Conservation (phyloP, 495 filamentous ascomycete genomes). For the Xylaria venustula region DNA sequence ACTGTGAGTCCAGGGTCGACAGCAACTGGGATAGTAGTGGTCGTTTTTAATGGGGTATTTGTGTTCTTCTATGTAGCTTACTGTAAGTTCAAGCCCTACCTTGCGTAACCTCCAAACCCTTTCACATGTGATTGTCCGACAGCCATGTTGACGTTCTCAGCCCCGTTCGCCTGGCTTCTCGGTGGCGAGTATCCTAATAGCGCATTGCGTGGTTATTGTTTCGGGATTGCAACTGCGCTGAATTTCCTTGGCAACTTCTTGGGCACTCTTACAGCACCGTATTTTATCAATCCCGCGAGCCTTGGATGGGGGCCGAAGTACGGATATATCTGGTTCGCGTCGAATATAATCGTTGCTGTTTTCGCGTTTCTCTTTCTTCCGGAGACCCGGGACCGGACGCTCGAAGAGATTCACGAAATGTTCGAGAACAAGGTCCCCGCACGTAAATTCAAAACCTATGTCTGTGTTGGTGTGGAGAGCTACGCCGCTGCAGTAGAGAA, state of each 20-base stretch:
- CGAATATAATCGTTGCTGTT: slow-evolving; percentile 36
- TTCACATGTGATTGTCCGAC: too few relatives aligned
- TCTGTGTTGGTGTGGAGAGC: slow-evolving; percentile 21
- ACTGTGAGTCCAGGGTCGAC: slow-evolving; percentile 41
- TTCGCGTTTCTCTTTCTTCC: slow-evolving; percentile 50
- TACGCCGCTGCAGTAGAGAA: slow-evolving; percentile 8
- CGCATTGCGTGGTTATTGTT: slow-evolving; percentile 46
- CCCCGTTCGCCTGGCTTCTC: slow-evolving; percentile 52
- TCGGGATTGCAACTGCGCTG: slow-evolving; percentile 44
- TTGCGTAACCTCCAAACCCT: neutral
- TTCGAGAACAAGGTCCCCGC: slow-evolving; percentile 50
- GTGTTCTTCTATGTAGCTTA: slow-evolving; percentile 43
- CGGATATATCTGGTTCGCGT: slow-evolving; percentile 37
- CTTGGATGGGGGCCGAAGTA: slow-evolving; percentile 44
- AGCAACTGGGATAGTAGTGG: slow-evolving; percentile 42
- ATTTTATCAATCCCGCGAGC: slow-evolving; percentile 56
- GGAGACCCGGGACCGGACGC: slow-evolving; percentile 51
- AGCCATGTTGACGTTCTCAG: slow-evolving; percentile 2
- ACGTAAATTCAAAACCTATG: slow-evolving; percentile 34
- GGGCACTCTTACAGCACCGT: slow-evolving; percentile 51
- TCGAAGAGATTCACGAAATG: slow-evolving; percentile 56
- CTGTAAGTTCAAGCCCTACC: slow-evolving; percentile 15
- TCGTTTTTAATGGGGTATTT: slow-evolving; percentile 38
- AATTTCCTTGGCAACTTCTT: slow-evolving; percentile 52
- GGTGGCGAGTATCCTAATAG: slow-evolving; percentile 51